A percentile compares a stretch with the other conserved stretches of the same genome.
phyloP scores from a whole-genome alignment of 2,329 filamentous ascomycete species.

The Diplodia seriata region DNA sequence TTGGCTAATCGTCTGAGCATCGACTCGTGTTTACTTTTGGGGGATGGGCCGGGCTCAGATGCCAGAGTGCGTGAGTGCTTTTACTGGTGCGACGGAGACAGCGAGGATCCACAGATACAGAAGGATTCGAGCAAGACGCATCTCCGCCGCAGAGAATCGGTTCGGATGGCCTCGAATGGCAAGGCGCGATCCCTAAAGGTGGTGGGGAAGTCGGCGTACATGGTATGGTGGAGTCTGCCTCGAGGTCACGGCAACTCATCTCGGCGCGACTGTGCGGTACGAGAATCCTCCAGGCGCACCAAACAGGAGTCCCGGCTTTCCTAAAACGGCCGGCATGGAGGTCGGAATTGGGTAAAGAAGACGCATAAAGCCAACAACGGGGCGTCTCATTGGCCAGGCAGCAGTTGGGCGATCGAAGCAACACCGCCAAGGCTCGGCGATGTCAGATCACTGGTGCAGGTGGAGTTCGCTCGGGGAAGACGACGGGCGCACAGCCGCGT shows the following conservation, averaged over 20 bases:
- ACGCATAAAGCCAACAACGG: background rate
- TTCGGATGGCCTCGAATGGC: no score
- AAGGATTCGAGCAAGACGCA: no score
- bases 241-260: background rate
- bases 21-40: no score
- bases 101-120: no score
- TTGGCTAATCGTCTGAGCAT: no score
- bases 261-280: background rate
- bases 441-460: background rate
- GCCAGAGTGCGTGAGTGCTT: no score
- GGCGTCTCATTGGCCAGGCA: background rate
- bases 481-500: background rate
- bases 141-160: no score
- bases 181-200: no score
- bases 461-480: constrained; percentile 2
- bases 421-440: background rate
- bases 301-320: background rate
- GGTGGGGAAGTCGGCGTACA: background rate
- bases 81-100: no score
- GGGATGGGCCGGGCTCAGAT: no score
- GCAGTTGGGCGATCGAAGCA: background rate
- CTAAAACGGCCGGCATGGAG: background rate
- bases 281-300: background rate
- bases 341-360: background rate
- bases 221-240: background rate